Evolutionary conservation across 2,329 filamentous ascomycete genomes (phyloP).

Genomic region (Biscogniauxia sp.): DNA sequence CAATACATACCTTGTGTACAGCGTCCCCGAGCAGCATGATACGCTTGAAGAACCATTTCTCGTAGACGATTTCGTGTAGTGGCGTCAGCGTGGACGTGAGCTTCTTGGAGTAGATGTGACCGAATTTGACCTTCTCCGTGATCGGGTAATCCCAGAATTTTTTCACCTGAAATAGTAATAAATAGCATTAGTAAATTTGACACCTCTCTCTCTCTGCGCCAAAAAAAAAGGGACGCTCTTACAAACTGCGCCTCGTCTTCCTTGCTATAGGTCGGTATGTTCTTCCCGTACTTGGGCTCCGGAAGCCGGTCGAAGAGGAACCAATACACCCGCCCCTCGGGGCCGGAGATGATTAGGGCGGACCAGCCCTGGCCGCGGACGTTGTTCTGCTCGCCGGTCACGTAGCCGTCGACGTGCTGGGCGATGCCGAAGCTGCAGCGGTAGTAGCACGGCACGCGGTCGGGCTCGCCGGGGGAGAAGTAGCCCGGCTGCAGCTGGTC

Average conservation of each 20-base stretch:
- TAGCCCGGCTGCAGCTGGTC: not conserved
- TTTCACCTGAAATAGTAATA: not conserved
- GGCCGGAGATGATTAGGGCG: not conserved
- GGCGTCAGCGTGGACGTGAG: not conserved
- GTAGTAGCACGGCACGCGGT: not conserved
- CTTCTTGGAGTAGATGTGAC: not conserved
- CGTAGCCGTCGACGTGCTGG: not conserved
- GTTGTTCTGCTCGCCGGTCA: not conserved
- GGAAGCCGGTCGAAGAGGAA: not conserved
- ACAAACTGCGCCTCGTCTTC: too few relatives aligned
- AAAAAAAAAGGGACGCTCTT: too few relatives aligned
- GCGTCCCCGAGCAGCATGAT: not conserved
- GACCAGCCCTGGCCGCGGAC: not conserved
- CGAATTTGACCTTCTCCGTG: not conserved
- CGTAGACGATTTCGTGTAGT: not conserved
- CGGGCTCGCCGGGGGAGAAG: not conserved
- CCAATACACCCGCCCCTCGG: not conserved
- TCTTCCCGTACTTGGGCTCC: not conserved
- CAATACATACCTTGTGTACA: slow-evolving; percentile 1
- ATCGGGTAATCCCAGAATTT: not conserved
- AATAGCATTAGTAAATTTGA: too few relatives aligned
- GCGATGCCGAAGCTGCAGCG: slow-evolving; percentile 1
- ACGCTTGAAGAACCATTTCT: slow-evolving; percentile 1
- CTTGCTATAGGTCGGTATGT: not conserved
- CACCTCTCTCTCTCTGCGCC: too few relatives aligned